Evolutionary conservation across 176 grass and related monocot genomes (phyloP), one percentile per base, ranked within the genome.

Genomic region (Saccharum officinarum): DNA sequence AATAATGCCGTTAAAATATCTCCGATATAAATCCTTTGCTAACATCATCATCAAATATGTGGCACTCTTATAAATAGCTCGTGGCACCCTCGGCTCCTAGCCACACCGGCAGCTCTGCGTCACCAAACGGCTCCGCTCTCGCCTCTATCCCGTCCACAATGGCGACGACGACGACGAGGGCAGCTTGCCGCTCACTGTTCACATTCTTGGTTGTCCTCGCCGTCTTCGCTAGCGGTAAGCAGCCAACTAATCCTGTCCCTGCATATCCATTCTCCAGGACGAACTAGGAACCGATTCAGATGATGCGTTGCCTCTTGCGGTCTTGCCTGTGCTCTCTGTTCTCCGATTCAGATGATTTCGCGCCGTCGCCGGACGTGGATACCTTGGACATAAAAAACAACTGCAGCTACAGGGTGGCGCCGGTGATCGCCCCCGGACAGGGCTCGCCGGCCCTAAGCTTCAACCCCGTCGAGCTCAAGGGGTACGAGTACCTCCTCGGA

Each of bases 341-440:
- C 36, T n/a, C 16, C 1, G 39, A 42, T 72, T 26, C 38, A 45
- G 69, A 26, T 15, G 69, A 72, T 72, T 72, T 70, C n/a, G 18
- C 4, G 37, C 68, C 68, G 14, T 70, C 68, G 9, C 37, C 37
- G 10, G 22, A 70, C 10, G 37, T 39, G 10, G 68, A 70, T 13
- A 70, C 68, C 36, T 41, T 70, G 67, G 38, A 70, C 67, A 70
- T 70, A 20, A 70, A n/a, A 11, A 70, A 70, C 68, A 41, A 70
- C 37, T 70, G 68, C 68, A 12, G 4, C 68, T 70, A 41, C 68
- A 40, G 18, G 37, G 68, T 70, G 37, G 37, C 68, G 3, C 68
- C 37, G 37, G 37, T 41, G 68, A 70, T 70, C 37, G 18, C 20
- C 68, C 37, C 68, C 0, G 7, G 22, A 22, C 18, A 39, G 4